A percentile compares a stretch with the other conserved stretches of the same genome.
Conservation (phyloP, 2,329 filamentous ascomycete species). For the Xylariaceae sp. region DNA sequence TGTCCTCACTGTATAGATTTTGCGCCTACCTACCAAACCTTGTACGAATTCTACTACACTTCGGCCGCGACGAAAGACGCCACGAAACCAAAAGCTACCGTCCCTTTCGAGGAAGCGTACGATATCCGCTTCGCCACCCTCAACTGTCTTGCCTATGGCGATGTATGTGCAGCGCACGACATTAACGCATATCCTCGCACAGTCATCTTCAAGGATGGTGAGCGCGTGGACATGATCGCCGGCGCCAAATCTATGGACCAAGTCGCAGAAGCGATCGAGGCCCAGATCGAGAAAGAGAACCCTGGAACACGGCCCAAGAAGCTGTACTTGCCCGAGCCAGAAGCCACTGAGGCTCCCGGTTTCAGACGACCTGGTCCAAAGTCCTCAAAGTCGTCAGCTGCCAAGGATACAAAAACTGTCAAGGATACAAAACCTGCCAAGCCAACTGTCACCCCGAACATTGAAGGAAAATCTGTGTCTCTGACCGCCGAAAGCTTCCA, state of each 20-base stretch:
- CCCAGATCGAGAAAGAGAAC: conserved; percentile 70
- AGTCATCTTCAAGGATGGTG: conserved; percentile 75
- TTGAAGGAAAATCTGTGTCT: conserved; percentile 68
- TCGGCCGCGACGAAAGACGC: conserved; percentile 65
- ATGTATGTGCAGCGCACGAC: conserved; percentile 68
- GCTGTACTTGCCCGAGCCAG: conserved; percentile 60
- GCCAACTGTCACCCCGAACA: conserved; percentile 64
- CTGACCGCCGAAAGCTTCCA: conserved; percentile 86
- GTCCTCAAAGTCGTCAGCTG: conserved; percentile 20
- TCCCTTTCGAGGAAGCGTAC: conserved; percentile 73
- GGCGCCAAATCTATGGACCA: conserved; percentile 66
- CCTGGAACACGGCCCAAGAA: conserved; percentile 74
- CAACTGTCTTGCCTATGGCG: conserved; percentile 81
- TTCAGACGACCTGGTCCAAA: conserved; percentile 21
- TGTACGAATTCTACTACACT: conserved; percentile 94
- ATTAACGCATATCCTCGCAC: conserved; percentile 75
- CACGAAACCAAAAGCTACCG: conserved; percentile 47
- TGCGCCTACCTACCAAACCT: conserved; percentile 83
- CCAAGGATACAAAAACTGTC: conserved; percentile 20
- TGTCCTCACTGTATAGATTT: conserved; percentile 74
- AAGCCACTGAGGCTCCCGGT: conserved; percentile 27
- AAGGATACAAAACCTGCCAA: conserved; percentile 44
- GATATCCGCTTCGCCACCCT: conserved; percentile 83
- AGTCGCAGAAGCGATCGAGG: conserved; percentile 71
- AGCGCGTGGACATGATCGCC: conserved; percentile 58